Percentiles rank a stretch among this genome's conserved stretches.
These are phyloP conservation scores for Hericium coralloides DNA, from an alignment of 768 basidiomycete genomes.

Conservation along the genomic window DNA sequence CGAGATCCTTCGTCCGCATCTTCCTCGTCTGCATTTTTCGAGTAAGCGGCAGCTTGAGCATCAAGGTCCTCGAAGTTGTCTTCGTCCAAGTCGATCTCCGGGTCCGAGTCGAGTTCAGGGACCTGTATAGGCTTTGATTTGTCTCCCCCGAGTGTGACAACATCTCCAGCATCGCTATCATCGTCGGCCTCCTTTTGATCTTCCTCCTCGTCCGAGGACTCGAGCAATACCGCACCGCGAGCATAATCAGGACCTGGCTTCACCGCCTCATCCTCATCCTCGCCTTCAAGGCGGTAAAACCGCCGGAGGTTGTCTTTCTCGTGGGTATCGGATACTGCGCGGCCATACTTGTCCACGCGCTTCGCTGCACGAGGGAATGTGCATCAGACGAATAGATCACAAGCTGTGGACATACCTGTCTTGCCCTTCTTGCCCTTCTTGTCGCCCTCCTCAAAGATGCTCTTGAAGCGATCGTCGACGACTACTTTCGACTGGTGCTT, in stretches of 20 bases:
- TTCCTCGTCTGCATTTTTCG: conserved; percentile 31
- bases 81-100: conserved; percentile 77
- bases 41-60: conserved; percentile 60
- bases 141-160: conserved; percentile 43
- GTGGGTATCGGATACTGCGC: conserved; percentile 54
- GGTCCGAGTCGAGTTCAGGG: conserved; percentile 30
- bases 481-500: conserved; percentile 75
- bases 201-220: conserved; percentile 80
- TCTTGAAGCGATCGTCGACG: conserved; percentile 88
- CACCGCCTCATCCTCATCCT: conserved; percentile 27
- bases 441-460: conserved; percentile 49
- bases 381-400: conserved; percentile 13
- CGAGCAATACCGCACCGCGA: conserved; percentile 78
- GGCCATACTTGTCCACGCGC: conserved; percentile 87
- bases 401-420: conserved; percentile 7
- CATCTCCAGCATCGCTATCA: conserved; percentile 38
- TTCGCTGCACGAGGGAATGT: neutral
- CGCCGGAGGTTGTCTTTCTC: conserved; percentile 69
- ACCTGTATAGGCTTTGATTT: conserved; percentile 33
- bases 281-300: conserved; percentile 68
- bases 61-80: conserved; percentile 60
- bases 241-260: conserved; percentile 64
- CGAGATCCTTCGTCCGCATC: conserved; percentile 29
- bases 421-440: conserved; percentile 25
- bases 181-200: conserved; percentile 24